Conservation (phyloP, 2,329 filamentous ascomycete genomes). For the Beauveria bassiana region DNA sequence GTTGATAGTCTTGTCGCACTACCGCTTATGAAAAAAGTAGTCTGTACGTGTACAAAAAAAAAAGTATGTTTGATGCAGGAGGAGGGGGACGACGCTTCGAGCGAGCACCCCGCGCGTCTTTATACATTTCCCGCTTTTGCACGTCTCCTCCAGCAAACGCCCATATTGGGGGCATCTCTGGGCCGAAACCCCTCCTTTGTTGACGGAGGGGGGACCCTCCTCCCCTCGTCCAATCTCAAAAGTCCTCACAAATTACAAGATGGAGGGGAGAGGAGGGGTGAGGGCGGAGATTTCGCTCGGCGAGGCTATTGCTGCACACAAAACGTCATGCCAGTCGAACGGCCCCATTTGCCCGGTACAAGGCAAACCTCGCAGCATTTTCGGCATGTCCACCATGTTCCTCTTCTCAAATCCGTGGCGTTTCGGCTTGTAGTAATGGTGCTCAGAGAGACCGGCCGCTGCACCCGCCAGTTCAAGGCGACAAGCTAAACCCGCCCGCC, state of each 20-base stretch:
- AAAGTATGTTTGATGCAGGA: conserved; percentile 1
- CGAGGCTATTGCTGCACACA: no score
- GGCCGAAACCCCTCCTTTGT: background rate
- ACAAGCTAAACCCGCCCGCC: no score
- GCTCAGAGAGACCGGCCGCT: no score
- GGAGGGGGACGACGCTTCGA: background rate
- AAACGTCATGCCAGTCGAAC: no score
- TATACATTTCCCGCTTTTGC: background rate
- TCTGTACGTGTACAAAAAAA: conserved; percentile 9
- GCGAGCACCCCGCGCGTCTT: background rate
- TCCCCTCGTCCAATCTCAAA: background rate
- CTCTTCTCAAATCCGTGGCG: no score
- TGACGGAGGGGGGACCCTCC: background rate
- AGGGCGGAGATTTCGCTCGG: background rate
- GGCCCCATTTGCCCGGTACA: no score
- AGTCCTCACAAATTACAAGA: background rate
- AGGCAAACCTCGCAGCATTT: background rate
- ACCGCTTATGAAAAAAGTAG: background rate
- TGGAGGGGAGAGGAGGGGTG: background rate
- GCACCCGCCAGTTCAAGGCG: no score
- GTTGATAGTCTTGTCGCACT: background rate
- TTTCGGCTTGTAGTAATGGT: no score
- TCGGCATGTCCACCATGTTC: background rate
- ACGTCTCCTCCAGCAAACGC: background rate
- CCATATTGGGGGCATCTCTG: background rate